These are phyloP conservation scores for Petasospora rhodanensis DNA, from an alignment of 1,139 yeast species.

Conservation along the genomic window DNA sequence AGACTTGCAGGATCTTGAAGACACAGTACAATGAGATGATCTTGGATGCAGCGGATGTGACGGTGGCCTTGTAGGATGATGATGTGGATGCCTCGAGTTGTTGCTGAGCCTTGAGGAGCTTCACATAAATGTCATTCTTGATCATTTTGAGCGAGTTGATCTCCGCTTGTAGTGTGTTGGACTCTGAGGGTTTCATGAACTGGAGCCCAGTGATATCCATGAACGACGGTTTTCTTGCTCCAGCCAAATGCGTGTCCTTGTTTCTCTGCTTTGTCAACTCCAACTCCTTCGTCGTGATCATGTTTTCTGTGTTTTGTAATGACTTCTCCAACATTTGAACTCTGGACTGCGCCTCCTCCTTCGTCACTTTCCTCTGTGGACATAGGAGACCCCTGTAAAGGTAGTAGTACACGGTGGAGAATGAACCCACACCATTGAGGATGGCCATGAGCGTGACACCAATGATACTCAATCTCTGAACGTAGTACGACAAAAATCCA, in stretches of 20 bases:
- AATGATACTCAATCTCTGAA: conserved; percentile 54
- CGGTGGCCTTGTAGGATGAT: too few relatives aligned
- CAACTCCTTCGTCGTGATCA: conserved; percentile 23
- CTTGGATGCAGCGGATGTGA: too few relatives aligned
- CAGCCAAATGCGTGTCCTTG: not conserved
- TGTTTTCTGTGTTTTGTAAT: conserved; percentile 31
- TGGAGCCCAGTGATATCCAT: conserved; percentile 14
- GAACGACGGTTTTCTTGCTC: conserved; percentile 19
- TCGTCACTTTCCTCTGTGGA: conserved; percentile 11
- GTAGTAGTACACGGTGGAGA: conserved; percentile 55
- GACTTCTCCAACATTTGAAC: conserved; percentile 29
- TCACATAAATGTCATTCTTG: conserved; percentile 22
- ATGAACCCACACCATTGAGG: conserved; percentile 71
- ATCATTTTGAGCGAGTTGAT: conserved; percentile 19
- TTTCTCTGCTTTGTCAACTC: conserved; percentile 19
- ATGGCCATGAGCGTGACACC: conserved; percentile 72
- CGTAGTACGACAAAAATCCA: conserved; percentile 12
- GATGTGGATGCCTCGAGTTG: too few relatives aligned
- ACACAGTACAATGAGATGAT: conserved; percentile 18
- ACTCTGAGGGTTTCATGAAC: conserved; percentile 2
- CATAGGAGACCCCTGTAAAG: conserved; percentile 24
- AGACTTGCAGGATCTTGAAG: conserved; percentile 23
- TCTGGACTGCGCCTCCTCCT: conserved; percentile 11
- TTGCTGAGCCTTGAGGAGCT: conserved; percentile 15
- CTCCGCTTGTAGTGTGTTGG: conserved; percentile 15